Base-by-base conservation (phyloP, 352 stramenopile species). In the Phytophthora fragariae region DNA sequence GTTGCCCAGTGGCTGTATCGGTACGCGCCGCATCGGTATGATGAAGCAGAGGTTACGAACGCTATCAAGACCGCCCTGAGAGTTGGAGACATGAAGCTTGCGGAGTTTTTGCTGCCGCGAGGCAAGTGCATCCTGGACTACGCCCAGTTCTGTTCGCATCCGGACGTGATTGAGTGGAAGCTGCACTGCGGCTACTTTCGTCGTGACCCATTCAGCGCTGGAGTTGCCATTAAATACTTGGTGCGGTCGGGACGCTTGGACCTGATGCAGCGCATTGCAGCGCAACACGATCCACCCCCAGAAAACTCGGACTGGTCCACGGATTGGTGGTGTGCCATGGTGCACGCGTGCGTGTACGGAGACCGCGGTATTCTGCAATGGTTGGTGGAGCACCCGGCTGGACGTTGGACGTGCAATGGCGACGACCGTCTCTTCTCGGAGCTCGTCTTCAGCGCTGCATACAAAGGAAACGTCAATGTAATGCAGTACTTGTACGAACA, bases 381-480 rank as follows among this genome's bases (percentile, higher is more conserved):
- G 66, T 39, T 73, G 37, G 68, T 73, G 66, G 58, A 68, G 10
- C 66, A 73, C 49, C 66, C 66, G 12, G 58, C 58, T 9, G 66
- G 66, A 19, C 37, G 58, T 8, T 73, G 58, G 58, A 68, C 41
- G 11, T 50, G 56, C 7, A 29, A 68, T 44, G 65, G 57, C 8
- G 58, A 63, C 37, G 65, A 68, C 21, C 46, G 57, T 27, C 50
- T 72, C 49, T 68, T 58, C n/a, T 57, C 58, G 0, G 65, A 68
- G 8, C 58, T 73, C 14, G 35, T 73, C 9, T 73, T 68, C 29
- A 68, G 65, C 5, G 37, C 58, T 0, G 57, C 65, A 1, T 68
- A 68, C 39, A 58, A 41, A 15, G 65, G 65, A 1, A 62, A 52
- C 14, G 19, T 68, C 19, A 27, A 61, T 4, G 65, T 68, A 49